Evolutionary conservation across 768 basidiomycete genomes (phyloP).

Genomic region (Strobilomyces echinocephalus): DNA sequence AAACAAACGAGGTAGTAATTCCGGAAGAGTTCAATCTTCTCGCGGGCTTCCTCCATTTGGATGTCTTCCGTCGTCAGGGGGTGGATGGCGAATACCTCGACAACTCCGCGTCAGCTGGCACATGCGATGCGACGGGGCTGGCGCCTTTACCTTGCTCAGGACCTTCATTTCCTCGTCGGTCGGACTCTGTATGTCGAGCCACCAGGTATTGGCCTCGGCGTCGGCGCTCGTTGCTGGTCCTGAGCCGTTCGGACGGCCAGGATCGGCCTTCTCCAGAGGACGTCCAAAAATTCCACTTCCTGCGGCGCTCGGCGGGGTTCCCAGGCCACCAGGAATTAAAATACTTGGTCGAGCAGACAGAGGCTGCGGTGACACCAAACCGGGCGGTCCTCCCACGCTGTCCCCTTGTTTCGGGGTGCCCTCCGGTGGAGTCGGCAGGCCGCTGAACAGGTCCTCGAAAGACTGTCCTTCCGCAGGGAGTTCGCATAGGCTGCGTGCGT

Average conservation of each 20-base stretch:
- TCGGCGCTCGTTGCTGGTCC: conserved; percentile 30
- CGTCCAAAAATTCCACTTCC: conserved; percentile 14
- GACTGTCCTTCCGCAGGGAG: conserved; percentile 90
- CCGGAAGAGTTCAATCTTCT: conserved; percentile 98
- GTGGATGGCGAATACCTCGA: conserved; percentile 91
- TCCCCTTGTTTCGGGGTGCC: conserved; percentile 5
- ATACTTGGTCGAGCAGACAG: neutral
- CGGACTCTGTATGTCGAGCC: conserved; percentile 90
- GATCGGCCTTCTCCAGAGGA: conserved; percentile 17
- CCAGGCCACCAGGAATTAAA: conserved; percentile 7
- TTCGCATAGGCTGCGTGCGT: conserved; percentile 88
- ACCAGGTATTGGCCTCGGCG: conserved; percentile 85
- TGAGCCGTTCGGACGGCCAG: conserved; percentile 20
- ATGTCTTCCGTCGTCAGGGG: conserved; percentile 99
- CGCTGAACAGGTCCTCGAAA: conserved; percentile 85
- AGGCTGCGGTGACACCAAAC: conserved; percentile 9
- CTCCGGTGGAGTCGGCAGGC: conserved; percentile 30
- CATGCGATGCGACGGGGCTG: neutral
- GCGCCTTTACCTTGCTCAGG: conserved; percentile 69
- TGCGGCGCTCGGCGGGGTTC: conserved; percentile 7
- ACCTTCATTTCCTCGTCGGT: conserved; percentile 99
- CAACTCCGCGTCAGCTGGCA: conserved; percentile 5
- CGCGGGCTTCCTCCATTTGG: conserved; percentile 97
- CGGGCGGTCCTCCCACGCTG: neutral
- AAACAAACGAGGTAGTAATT: conserved; percentile 99